Conservation (phyloP, 805 yeast genomes). For the Yamadazyma endophytica region DNA sequence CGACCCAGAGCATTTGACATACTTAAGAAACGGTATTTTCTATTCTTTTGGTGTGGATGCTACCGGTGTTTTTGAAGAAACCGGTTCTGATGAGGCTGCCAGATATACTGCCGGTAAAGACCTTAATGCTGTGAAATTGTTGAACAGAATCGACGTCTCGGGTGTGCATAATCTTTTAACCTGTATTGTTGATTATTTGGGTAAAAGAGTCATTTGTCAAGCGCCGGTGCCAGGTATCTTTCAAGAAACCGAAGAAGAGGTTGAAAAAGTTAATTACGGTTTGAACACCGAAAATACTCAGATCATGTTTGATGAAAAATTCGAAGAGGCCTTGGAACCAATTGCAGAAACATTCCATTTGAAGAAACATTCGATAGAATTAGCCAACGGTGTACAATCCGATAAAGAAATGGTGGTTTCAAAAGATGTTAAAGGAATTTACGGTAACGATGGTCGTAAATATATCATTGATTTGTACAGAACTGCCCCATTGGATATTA, state of each 20-base stretch:
- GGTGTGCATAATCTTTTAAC: slow-evolving; percentile 74
- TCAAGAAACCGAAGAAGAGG: slow-evolving; percentile 41
- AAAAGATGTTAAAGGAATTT: slow-evolving; percentile 77
- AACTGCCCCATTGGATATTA: slow-evolving; percentile 79
- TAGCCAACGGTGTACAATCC: slow-evolving; percentile 37
- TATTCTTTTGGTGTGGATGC: slow-evolving; percentile 72
- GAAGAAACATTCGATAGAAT: slow-evolving; percentile 60
- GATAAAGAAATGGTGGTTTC: slow-evolving; percentile 58
- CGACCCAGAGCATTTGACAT: slow-evolving; percentile 57
- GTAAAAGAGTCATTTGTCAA: slow-evolving; percentile 84
- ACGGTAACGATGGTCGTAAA: slow-evolving; percentile 79
- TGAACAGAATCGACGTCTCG: slow-evolving; percentile 60
- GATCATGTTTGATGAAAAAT: slow-evolving; percentile 48
- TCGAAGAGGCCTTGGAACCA: slow-evolving; percentile 51
- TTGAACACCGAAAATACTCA: slow-evolving; percentile 54
- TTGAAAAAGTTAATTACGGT: slow-evolving; percentile 67
- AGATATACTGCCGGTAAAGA: slow-evolving; percentile 78
- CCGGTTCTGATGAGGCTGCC: slow-evolving; percentile 86
- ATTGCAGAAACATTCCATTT: slow-evolving; percentile 76
- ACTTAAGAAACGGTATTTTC: slow-evolving; percentile 77
- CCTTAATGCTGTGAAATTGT: slow-evolving; percentile 60
- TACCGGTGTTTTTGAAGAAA: slow-evolving; percentile 54
- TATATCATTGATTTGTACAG: slow-evolving; percentile 83
- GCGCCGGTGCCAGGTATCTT: slow-evolving; percentile 94
- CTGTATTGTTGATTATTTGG: slow-evolving; percentile 85